Base-by-base conservation (phyloP, 2,329 filamentous ascomycete species). In the Fusarium euwallaceae region DNA sequence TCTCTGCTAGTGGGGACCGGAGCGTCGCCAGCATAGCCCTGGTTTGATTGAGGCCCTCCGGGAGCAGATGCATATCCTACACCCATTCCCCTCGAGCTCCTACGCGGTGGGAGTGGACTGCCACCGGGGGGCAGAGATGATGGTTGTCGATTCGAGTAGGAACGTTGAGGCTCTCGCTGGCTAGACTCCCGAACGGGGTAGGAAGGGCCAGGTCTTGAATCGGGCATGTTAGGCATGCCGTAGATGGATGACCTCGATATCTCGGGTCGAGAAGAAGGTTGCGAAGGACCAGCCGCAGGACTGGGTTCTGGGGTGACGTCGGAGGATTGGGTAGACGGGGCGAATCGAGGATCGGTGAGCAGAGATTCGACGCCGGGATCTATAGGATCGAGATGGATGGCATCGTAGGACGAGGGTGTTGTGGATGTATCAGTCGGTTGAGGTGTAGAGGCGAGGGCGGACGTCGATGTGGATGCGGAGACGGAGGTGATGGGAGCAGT, bases 11-110 rank as follows among this genome's bases (percentile, higher is more conserved):
- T 82, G 1, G 86, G 84, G 22, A 85, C 80, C 4, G 83, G 81
- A 24, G 84, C 76, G 29, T 89, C 87, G 12, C 84, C 80, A 2
- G 81, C 82, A 76, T 81, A 82, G 10, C 78, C 71, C 29, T 78
- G 69, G 20, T 75, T 80, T 60, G 77, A 77, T 63, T 78, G 72
- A 27, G 72, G 53, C 22, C 67, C 70, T 53, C 72, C 64, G 22
- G 78, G 62, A 14, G 66, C 82, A 3, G 86, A 80, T 51, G 81
- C 82, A 75, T 89, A 89, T 29, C 88, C 88, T 72, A 90, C 88
- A 43, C 88, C 89, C 82, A 93, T 89, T 53, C 93, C 91, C 80
- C 92, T 91, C 12, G 95, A 98, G 78, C 92, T 93, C 80, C 93
- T 90, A 77, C 95, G 90, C 48, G 93, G 93, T 53, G 95, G 94